These are phyloP conservation scores for Apostasia shenzhenica DNA, from an alignment of 106 monocot genomes.

Conservation along the genomic window DNA sequence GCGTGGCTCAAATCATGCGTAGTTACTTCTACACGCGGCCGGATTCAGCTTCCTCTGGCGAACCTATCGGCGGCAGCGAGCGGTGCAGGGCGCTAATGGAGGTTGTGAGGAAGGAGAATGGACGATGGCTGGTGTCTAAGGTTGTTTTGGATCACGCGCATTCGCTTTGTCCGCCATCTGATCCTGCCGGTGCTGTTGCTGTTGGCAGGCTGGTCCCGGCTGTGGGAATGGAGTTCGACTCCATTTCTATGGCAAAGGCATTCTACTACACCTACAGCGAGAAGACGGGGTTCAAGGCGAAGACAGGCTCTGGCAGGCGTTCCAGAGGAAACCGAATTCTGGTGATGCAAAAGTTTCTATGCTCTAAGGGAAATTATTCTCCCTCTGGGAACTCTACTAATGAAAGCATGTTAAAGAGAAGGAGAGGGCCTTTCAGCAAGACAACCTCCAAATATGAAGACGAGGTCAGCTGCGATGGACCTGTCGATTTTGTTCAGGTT, in stretches of 20 bases:
- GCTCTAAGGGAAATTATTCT: conserved; percentile 29
- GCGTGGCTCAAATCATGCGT: conserved; percentile 50
- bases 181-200: conserved; percentile 17
- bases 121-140: conserved; percentile 39
- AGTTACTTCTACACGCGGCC: conserved; percentile 25
- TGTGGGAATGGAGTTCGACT: conserved; percentile 57
- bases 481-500: conserved; percentile 20
- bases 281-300: conserved; percentile 49
- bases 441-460: conserved; percentile 7
- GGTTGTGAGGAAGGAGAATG: conserved; percentile 28
- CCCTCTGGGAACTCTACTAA: background rate
- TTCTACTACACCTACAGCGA: conserved; percentile 45
- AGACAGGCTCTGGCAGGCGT: conserved; percentile 36
- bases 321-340: conserved; percentile 32
- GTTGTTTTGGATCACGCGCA: conserved; percentile 39
- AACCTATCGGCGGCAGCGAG: conserved; percentile 2
- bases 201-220: conserved; percentile 24
- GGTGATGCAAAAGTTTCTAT: conserved; percentile 55
- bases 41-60: background rate
- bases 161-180: conserved; percentile 16
- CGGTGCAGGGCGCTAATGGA: conserved; percentile 54
- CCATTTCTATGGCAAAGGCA: conserved; percentile 43
- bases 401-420: conserved; percentile 8
- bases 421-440: conserved; percentile 33
- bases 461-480: background rate